Evolutionary conservation across 805 yeast species (phyloP), one percentile per base, ranked within the genome.

Genomic region (Naumovozyma castellii): DNA sequence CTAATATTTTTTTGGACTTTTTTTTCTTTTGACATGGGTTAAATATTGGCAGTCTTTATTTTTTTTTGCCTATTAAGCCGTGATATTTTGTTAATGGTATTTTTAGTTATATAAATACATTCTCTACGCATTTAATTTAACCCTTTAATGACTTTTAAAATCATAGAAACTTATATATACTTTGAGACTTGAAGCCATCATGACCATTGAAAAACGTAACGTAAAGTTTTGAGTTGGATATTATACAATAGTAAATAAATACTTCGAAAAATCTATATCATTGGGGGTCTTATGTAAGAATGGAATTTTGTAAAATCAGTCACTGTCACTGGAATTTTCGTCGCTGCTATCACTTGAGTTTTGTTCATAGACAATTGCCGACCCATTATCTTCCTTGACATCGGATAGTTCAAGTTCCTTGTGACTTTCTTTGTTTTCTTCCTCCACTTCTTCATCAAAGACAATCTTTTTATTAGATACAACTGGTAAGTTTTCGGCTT

Each of bases 401-500:
- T 54, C 51, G 13, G 64, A 53, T 27, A 61, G 41, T 22, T 56
- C 53, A 19, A 61, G 37, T 17, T 61, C 66, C 37, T 57, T 59
- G 42, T 60, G 65, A 39, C 64, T 59, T 40, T 54, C 63, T 38
- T 53, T 54, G 40, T 61, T 61, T 42, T 54, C 62, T 8, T 51
- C 51, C 27, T 62, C 56, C 16, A 57, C 65, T 44, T 62, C 68
- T 48, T 71, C 72, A 46, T 67, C 75, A 47, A 74, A 74, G 36
- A 65, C 71, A 52, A 67, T 73, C 51, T 74, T 76, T 40, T 64
- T 63, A 42, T 66, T 60, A 3, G 65, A 57, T 37, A 66, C 72
- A 3, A 76, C 73, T 3, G 83, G 80, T 49, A 74, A 66, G 8
- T 73, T 69, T 42, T 73, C 80, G 25, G 59, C 65, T 51, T 74